Evolutionary conservation across 768 basidiomycete species (phyloP), one percentile per base, ranked within the genome.

Genomic region (Coprinopsis sp.): DNA sequence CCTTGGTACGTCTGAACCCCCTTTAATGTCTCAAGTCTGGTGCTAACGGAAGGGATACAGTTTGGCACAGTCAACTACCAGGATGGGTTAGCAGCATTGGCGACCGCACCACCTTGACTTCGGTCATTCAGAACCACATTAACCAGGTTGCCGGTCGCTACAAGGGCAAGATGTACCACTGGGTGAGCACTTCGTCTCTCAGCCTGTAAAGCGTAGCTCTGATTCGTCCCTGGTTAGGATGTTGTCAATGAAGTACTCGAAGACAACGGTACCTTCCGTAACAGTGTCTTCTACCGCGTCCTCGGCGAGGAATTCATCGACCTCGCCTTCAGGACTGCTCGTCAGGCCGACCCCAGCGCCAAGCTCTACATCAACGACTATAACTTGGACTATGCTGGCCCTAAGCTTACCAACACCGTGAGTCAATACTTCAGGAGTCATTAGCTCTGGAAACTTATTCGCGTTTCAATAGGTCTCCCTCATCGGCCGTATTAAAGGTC

Each of bases 301-400:
- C 62, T 74, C 34, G 71, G 71, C 37, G 61, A 64, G 37, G 58
- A 61, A 44, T 74, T 71, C 58, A 64, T 76, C 51, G 62, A 58
- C 23, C 68, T 73, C 46, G 73, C 74, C 2, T 74, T 73, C 65
- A 44, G 61, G 38, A 67, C 72, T n/a, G 72, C 71, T 8, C 61
- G 70, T 19, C 57, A 63, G 19, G 70, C 68, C 16, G 74, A 76
- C 54, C 66, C 71, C 23, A 63, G 38, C 44, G 70, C 72, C 25
- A 71, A 63, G 53, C 59, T 67, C 24, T 66, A 67, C 58, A 68
- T 76, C 59, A 74, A 73, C 58, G 73, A 76, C 58, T 70, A 63
- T 58, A 75, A 73, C 57, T 62, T 75, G 18, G 74, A 77, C 55
- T 71, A 44, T 33, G 33, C 40, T 22, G 48, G 48, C n/a, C 41